Evolutionary conservation across 495 filamentous ascomycete genomes (phyloP).

Genomic region (Podospora comata): DNA sequence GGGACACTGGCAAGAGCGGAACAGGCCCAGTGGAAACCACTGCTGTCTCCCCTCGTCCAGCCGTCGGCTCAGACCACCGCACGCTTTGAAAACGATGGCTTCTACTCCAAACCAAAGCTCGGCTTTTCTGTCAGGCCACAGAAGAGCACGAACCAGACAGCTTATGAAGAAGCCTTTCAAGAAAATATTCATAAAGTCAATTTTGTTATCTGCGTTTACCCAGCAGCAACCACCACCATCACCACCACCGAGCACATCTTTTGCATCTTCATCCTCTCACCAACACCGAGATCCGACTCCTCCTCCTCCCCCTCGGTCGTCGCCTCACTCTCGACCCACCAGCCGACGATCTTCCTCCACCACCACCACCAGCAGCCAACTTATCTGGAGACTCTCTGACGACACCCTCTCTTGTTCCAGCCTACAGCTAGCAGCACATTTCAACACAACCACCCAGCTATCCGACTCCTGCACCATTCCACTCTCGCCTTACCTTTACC

Average conservation of each 20-base stretch:
- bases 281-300: neutral
- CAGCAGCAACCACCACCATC: neutral
- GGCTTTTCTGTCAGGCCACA: neutral
- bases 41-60: no score
- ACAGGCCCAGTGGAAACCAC: no score
- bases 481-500: neutral
- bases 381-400: neutral
- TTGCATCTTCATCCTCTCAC: neutral
- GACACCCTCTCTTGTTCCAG: neutral
- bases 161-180: neutral
- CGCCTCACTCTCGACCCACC: neutral
- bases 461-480: neutral
- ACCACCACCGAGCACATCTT: neutral
- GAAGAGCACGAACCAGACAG: neutral
- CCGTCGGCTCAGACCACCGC: neutral
- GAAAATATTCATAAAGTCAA: neutral
- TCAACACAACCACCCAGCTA: neutral
- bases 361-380: neutral
- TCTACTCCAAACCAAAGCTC: neutral
- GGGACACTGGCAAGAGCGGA: neutral
- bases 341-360: neutral
- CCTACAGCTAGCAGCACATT: neutral
- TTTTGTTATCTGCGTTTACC: neutral
- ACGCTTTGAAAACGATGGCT: neutral
- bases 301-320: neutral